These are phyloP conservation scores for Ogataea allantospora DNA, from an alignment of 805 yeast species.

Conservation along the genomic window DNA sequence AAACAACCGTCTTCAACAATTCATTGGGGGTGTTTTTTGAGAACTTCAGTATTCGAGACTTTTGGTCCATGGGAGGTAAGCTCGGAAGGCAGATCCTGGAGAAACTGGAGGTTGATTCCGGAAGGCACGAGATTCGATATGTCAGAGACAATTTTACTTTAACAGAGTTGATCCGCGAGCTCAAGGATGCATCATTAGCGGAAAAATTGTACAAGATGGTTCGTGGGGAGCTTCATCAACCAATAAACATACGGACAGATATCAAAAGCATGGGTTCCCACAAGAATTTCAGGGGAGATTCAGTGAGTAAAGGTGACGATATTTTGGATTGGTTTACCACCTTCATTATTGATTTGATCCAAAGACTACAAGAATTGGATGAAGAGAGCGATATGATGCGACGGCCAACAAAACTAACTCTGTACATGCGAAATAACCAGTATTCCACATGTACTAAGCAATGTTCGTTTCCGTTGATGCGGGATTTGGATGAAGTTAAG, in stretches of 20 bases:
- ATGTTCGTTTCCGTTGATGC: conserved; percentile 36
- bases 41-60: conserved; percentile 64
- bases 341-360: conserved; percentile 73
- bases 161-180: conserved; percentile 33
- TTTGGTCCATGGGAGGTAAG: conserved; percentile 92
- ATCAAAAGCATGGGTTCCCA: conserved; percentile 87
- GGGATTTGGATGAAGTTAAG: conserved; percentile 38
- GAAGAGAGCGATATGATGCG: conserved; percentile 51
- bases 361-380: conserved; percentile 68
- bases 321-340: conserved; percentile 78
- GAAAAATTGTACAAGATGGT: conserved; percentile 57
- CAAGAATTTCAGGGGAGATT: conserved; percentile 66
- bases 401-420: conserved; percentile 55
- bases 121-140: conserved; percentile 37
- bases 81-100: conserved; percentile 59
- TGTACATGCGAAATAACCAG: conserved; percentile 34
- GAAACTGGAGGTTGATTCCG: conserved; percentile 49
- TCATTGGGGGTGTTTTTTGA: conserved; percentile 53
- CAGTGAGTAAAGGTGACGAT: conserved; percentile 53
- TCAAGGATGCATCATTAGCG: conserved; percentile 49
- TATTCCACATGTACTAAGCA: conserved; percentile 40
- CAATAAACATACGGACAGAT: conserved; percentile 55
- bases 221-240: conserved; percentile 58
- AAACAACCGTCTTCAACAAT: conserved; percentile 63
- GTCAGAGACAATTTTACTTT: conserved; percentile 50